Evolutionary conservation across 495 filamentous ascomycete species (phyloP), one percentile per base, ranked within the genome.

Genomic region (Trichoderma reesei): DNA sequence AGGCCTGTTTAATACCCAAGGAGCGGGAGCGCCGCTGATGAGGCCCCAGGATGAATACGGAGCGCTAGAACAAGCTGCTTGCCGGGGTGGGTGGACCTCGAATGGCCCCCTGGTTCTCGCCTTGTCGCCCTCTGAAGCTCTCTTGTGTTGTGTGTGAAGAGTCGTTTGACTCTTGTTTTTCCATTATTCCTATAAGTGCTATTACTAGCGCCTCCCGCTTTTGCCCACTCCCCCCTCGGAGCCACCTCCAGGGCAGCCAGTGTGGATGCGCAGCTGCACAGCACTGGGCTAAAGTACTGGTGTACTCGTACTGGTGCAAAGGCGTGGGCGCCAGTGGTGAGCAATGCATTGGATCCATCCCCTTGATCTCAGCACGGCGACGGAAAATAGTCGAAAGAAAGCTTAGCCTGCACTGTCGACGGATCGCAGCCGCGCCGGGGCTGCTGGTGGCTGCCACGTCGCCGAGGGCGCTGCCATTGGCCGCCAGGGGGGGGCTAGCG

Each of bases 401-500:
- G 26, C 26, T 26, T 26, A n/a, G 44, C 16, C 16, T 5, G 18
- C 44, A n/a, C 44, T 39, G 38, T 39, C 44, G 9, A 48, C 51
- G 51, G 51, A 34, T 56, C 51, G 16, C 51, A 56, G 51, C 51
- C 51, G 51, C 51, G 51, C 51, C 51, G 51, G 34, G 51, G 26
- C 34, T 33, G 51, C 20, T 26, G 18, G 51, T 11, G 7, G 51
- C 51, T 56, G 51, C 51, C 51, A 56, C 51, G 51, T 56, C 51
- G 51, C 26, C 14, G 26, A 20, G 51, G 20, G 51, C 20, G 51
- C 51, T 56, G 51, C 26, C 51, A 56, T 56, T 56, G 51, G 51
- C 51, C 51, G 20, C 51, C 51, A 2, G 26, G 26, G 14, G 16
- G 31, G 26, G 4, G 51, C 26, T 56, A 56, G 51, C 51, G 51